Evolutionary conservation across 768 basidiomycete species (phyloP), one percentile per base, ranked within the genome.

Genomic region (Naganishia vishniacii): DNA sequence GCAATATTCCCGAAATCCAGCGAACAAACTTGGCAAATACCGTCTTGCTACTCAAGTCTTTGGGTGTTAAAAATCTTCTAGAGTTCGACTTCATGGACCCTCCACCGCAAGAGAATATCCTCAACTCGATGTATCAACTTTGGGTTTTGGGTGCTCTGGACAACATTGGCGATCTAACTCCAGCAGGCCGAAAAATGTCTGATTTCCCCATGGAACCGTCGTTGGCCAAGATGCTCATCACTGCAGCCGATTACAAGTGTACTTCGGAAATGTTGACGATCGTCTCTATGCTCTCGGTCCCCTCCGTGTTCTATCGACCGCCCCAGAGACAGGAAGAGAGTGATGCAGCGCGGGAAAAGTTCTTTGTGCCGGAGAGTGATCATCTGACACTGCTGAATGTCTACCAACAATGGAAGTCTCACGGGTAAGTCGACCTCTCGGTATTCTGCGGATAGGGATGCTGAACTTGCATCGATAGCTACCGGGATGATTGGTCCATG

Each of bases 11-110:
- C 2, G 95, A 99, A 79, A 99, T 99, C 61, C 95, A 99, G 77
- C 82, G 95, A 48, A 99, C 95, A 11, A 98, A 99, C 78, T 78
- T 99, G 62, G 93, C 95, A 20, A 98, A 99, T 72, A 99, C 94
- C 0, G 95, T 98, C 0, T 78, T 98, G 23, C 78, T 98, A 40
- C 82, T 99, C 64, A 99, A 98, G 75, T 93, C 93, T 3, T 81
- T 99, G 5, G 94, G 95, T 11, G 95, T 99, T 44, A 95, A 95
- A 81, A 91, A 98, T 74, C 79, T 97, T 44, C 82, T 99, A 23
- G 94, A 99, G 78, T 99, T 98, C 73, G 94, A 98, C 78, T 99
- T 99, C 75, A 98, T 99, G 95, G 95, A 99, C 75, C 95, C 95
- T n/a, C 95, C 95, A 23, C 95, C 95, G n/a, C 68, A 92, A 87